Conservation (phyloP, 805 yeast genomes). For the Candida xiaguanensis region DNA sequence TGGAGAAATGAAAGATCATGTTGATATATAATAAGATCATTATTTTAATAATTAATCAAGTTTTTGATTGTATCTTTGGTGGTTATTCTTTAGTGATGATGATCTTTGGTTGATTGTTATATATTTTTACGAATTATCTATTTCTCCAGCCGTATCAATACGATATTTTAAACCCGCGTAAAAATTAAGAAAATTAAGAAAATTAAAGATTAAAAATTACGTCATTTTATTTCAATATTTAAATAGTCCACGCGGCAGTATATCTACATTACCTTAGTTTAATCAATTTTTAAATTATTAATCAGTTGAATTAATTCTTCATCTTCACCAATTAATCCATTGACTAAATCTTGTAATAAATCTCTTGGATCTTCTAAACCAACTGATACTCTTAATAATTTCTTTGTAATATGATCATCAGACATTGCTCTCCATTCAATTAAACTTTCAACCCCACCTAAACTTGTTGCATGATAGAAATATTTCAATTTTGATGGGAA, state of each 20-base stretch:
- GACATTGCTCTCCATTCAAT: constrained; percentile 85
- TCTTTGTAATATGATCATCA: constrained; percentile 50
- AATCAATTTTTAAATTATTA: constrained; percentile 1
- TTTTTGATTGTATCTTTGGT: too few species aligned
- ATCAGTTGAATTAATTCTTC: constrained; percentile 6
- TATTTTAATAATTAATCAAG: too few species aligned
- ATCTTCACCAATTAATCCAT: constrained; percentile 23
- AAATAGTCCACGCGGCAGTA: neutral
- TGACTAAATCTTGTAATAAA: constrained; percentile 66
- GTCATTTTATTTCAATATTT: neutral
- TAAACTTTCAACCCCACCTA: constrained; percentile 89
- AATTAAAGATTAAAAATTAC: too few species aligned
- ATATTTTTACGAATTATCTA: too few species aligned
- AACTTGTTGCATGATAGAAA: constrained; percentile 88
- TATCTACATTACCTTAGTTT: neutral
- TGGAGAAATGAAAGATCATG: too few species aligned
- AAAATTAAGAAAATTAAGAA: too few species aligned
- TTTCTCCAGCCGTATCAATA: too few species aligned
- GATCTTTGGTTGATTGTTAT: too few species aligned
- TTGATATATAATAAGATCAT: too few species aligned
- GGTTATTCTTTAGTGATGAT: too few species aligned
- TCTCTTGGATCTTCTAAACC: constrained; percentile 81
- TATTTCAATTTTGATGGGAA: constrained; percentile 64
- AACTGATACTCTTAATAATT: constrained; percentile 67
- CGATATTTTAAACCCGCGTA: too few species aligned